Evolutionary conservation across 2,329 filamentous ascomycete genomes (phyloP), one percentile per base, ranked within the genome.

Genomic region (Bipolaris victoriae): DNA sequence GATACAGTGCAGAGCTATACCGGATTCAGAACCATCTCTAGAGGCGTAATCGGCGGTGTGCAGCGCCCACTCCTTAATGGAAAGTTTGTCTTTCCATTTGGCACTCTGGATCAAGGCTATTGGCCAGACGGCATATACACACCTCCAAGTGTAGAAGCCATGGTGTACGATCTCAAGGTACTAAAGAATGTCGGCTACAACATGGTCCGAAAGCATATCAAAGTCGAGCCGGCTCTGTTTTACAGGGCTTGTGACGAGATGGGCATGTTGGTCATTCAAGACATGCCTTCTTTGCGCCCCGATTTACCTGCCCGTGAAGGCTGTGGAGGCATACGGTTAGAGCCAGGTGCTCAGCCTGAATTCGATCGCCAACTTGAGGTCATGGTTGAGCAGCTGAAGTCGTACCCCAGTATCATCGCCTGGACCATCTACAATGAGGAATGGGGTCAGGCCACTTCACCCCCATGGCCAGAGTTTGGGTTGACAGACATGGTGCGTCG

Each of bases 391-490:
- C 86, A 90, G 61, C 84, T 86, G 70, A 85, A 84, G 73, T 87
- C 80, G 71, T 88, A 88, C 68, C 83, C 88, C 0, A 87, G 84
- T 53, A 89, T 90, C 58, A 80, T 84, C 9, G 83, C 84, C 1
- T 90, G 88, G 83, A 78, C 88, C 15, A 86, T 90, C 64, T 90
- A 90, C 73, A 90, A 90, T 67, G 88, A 90, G 70, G 88, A 87
- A 41, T 90, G 88, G 88, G 88, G 86, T 1, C 88, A 90, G 66
- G 74, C 84, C 2, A 79, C 78, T 0, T 55, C 43, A 6, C 39
- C 54, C 1, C 79, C 79, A 7, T 81, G 80, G 61, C 85, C 86
- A 0, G 88, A 90, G 60, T 81, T 82, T 13, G 76, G 70, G 3
- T 76, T 91, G 11, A 84, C 86, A 0, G 78, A 83, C 1, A 70